These are phyloP conservation scores for Ilyonectria mors-panacis DNA, from an alignment of 2,329 filamentous ascomycete species.

Conservation along the genomic window DNA sequence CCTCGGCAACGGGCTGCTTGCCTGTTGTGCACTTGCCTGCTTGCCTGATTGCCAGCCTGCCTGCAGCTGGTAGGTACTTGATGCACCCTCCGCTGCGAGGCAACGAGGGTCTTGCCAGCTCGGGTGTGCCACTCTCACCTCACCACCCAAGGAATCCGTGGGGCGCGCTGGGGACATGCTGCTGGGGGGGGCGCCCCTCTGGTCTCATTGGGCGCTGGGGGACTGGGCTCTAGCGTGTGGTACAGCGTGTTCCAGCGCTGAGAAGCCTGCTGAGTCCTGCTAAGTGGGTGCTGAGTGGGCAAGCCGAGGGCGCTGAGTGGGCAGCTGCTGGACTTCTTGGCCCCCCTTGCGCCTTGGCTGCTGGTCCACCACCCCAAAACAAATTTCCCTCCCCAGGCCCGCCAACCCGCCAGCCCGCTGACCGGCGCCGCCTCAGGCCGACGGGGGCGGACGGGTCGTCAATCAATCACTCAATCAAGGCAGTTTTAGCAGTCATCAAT, in stretches of 20 bases:
- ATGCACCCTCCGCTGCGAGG: background rate
- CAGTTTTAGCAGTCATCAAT: conserved; percentile 25
- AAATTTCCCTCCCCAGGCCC: conserved; percentile 26
- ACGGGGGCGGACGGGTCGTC: conserved; percentile 38
- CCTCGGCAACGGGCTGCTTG: conserved; percentile 21
- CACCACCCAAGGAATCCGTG: background rate
- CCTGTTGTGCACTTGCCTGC: conserved; percentile 12
- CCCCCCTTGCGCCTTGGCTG: conserved; percentile 31
- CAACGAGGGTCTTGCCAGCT: conserved; percentile 8
- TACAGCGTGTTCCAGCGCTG: conserved; percentile 22
- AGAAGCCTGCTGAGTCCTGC: conserved; percentile 18
- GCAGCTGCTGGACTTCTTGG: conserved; percentile 9
- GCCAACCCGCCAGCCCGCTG: conserved; percentile 18
- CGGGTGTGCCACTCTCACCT: conserved; percentile 10
- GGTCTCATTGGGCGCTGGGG: conserved; percentile 5
- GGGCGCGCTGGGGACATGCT: conserved; percentile 4
- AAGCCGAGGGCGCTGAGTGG: conserved; percentile 22
- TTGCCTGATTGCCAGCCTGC: conserved; percentile 1
- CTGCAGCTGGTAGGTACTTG: background rate
- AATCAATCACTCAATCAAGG: conserved; percentile 44
- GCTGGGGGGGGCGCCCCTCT: background rate
- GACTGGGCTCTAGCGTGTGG: conserved; percentile 10
- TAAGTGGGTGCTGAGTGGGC: conserved; percentile 25
- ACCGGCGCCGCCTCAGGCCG: conserved; percentile 45
- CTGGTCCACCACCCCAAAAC: conserved; percentile 29